Evolutionary conservation across 768 basidiomycete genomes (phyloP), one percentile per base, ranked within the genome.

Genomic region (Phlebiopsis flavidoalba): DNA sequence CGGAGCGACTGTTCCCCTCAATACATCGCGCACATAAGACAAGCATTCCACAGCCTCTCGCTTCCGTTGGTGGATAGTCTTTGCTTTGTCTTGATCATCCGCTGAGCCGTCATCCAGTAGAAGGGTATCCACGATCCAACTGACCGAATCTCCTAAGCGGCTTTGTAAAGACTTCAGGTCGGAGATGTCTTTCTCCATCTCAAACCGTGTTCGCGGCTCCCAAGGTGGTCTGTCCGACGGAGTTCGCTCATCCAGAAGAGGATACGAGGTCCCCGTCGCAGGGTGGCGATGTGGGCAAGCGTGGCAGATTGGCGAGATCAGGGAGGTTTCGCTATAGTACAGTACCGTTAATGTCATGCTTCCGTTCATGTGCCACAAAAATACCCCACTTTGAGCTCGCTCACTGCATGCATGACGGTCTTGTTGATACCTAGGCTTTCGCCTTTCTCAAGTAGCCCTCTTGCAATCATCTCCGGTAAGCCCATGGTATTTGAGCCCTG

Each of bases 391-490:
- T 83, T 85, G 45, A 89, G 73, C 71, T 91, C 91, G 5, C 86
- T 83, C 2, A 93, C 87, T 0, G 91, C 91, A 70, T 81, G 89
- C 83, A 88, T 84, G 19, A 93, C 75, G 0, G 89, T 89, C 73
- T 85, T 90, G 71, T 93, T 93, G 61, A 92, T 88, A n/a, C 90
- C 89, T 31, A 92, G 74, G 61, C 83, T 89, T 74, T 92, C 91
- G 26, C 89, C 85, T 19, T 84, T 79, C 70, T 93, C 90, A 62
- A 91, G 66, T 53, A 93, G 72, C 21, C 88, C 86, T 53, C 87
- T 80, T 0, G 91, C 81, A 63, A 92, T 77, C 66, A 86, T 77
- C 66, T 93, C 93, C 21, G 90, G 83, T 19, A 89, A 73, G 36
- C 82, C 84, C 70, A 86, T 75, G 43, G 78, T 74, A 31, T 76